phyloP scores from a whole-genome alignment of 2,329 filamentous ascomycete species.

The Pseudogymnoascus sp. region DNA sequence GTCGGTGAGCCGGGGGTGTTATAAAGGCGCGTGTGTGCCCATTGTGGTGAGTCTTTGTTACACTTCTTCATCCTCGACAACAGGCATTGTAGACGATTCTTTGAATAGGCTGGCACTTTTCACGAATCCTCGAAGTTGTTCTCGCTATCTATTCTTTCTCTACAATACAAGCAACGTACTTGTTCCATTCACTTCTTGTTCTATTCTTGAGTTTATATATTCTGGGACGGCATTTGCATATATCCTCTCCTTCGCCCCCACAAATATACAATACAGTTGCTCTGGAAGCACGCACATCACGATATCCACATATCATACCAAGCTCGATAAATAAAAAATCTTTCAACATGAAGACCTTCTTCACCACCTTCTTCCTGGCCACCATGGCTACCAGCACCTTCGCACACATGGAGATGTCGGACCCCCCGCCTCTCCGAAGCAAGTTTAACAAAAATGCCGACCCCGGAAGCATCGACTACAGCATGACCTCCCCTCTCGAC shows the following conservation, averaged over 20 bases:
- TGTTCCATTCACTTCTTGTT: background rate
- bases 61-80: background rate
- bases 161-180: background rate
- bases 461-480: constrained; percentile 13
- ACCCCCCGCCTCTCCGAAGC: constrained; percentile 17
- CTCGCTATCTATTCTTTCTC: background rate
- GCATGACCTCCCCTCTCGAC: constrained; percentile 13
- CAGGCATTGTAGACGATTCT: constrained; percentile 1
- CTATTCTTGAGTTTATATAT: background rate
- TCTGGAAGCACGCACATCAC: constrained; percentile 1
- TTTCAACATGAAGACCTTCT: constrained; percentile 1
- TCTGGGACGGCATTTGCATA: background rate
- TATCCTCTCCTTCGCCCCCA: background rate
- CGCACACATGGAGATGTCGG: constrained; percentile 19
- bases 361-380: background rate
- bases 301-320: background rate
- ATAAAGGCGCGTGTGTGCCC: background rate
- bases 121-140: background rate
- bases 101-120: constrained; percentile 3
- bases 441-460: constrained; percentile 12
- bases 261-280: background rate
- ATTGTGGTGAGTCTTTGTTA: background rate
- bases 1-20: background rate
- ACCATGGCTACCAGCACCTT: background rate
- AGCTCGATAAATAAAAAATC: background rate